Evolutionary conservation across 208 protist species (phyloP).

Genomic region (Trypanosoma scelopori): DNA sequence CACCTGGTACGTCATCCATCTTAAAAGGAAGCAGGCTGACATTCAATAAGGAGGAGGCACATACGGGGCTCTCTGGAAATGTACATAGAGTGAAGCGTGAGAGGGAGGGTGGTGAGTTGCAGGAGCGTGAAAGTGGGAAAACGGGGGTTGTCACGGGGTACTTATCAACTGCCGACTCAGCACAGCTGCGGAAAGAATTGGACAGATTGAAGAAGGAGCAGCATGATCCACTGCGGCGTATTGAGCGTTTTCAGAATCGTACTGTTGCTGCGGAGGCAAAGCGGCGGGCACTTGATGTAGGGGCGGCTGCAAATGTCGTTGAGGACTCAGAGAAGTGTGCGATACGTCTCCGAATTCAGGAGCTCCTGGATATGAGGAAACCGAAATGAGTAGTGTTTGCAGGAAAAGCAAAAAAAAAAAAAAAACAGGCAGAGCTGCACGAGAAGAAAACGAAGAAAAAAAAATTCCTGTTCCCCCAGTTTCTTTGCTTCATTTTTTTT

Average conservation of each 20-base stretch:
- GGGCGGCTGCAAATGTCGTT: neutral
- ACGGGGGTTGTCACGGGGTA: constrained; percentile 44
- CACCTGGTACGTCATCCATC: neutral
- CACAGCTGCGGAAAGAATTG: constrained; percentile 54
- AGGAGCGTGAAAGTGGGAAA: neutral
- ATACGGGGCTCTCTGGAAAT: constrained; percentile 5
- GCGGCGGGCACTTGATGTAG: constrained; percentile 31
- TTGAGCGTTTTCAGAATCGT: constrained; percentile 61
- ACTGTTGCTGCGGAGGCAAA: constrained; percentile 63
- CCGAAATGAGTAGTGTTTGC: constrained; percentile 2
- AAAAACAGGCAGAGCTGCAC: too few relatives aligned
- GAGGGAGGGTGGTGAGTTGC: constrained; percentile 6
- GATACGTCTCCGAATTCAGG: constrained; percentile 25
- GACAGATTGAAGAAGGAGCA: constrained; percentile 67
- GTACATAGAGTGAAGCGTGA: constrained; percentile 3
- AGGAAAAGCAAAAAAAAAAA: neutral
- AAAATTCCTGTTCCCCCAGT: neutral
- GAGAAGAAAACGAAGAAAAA: constrained; percentile 1
- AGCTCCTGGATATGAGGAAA: constrained; percentile 29
- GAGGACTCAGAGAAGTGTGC: constrained; percentile 22
- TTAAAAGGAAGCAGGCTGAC: constrained; percentile 7
- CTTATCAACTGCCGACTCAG: constrained; percentile 52
- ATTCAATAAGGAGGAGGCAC: constrained; percentile 25
- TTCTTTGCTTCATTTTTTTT: constrained; percentile 25
- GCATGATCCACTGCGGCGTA: constrained; percentile 61